Base-by-base conservation (phyloP, 768 basidiomycete genomes). In the Mrakia frigida region DNA sequence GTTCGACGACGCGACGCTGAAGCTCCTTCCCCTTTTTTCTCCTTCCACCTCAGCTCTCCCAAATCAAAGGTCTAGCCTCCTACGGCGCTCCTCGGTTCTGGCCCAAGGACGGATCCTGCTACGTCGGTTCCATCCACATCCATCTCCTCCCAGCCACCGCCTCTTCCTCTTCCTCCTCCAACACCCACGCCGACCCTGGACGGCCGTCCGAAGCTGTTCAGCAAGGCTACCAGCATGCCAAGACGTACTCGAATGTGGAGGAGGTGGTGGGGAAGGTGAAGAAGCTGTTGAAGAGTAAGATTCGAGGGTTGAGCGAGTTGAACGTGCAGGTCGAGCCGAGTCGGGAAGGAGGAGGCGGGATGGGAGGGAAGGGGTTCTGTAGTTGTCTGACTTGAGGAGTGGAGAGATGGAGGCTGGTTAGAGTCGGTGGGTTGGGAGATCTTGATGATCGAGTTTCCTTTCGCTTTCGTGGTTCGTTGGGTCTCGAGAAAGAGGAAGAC, bases 61-160 rank as follows among this genome's bases (percentile, higher is more conserved):
- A 86, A 3, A 85, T 98, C 70, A 90, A 93, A 78, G 95, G 93
- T 3, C 85, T 99, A 5, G 88, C 87, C 3, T 92, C 92, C 2
- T 96, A 91, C 83, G 89, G 89, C 3, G 86, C 87, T 0, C 89
- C 95, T 0, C 88, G 93, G 35, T 97, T 99, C 84, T 98, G 97
- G 97, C 94, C 94, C 0, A 94, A 96, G 83, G 95, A 98, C 83
- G 88, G 92, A 6, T 87, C 88, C 3, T 89, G 88, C 63, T 82
- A 97, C 53, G 89, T 98, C 80, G 97, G 96, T 33, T 93, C 93
- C 10, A 93, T 98, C 74, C 93, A 92, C 82, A 88, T 99, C 69
- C 92, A 93, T 79, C 87, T 99, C n/a, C 86, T 88, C 88, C 87
- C 14, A 89, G 2, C 35, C 90, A 0, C 83, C 86, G 0, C 86